Conservation (phyloP, 768 basidiomycete genomes). For the Hydnum rufescens region DNA sequence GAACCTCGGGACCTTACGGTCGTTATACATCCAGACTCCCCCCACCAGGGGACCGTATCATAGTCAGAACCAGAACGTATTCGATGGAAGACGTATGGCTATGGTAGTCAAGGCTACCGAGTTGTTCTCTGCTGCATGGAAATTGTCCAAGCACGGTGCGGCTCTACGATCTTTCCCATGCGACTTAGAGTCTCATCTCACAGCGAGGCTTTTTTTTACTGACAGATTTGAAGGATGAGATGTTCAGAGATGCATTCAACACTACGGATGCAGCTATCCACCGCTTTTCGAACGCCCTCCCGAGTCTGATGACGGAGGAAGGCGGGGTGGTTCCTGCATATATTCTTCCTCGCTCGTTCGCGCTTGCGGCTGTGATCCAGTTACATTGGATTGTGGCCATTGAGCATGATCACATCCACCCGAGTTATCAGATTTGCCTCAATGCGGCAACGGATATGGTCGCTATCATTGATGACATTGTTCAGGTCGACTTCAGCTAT, state of each 20-base stretch:
- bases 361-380: constrained; percentile 1
- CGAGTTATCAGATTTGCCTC: neutral
- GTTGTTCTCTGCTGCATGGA: neutral
- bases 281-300: neutral
- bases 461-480: neutral
- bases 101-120: neutral
- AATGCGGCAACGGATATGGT: neutral
- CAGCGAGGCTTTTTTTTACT: neutral
- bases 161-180: neutral
- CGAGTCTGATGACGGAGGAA: neutral
- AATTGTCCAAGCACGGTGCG: constrained; percentile 1
- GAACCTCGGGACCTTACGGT: neutral
- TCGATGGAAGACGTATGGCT: neutral
- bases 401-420: neutral
- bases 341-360: neutral
- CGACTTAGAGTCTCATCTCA: neutral
- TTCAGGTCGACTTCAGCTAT: neutral
- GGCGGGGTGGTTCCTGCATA: neutral
- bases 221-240: neutral
- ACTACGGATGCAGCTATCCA: neutral
- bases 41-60: too few species aligned
- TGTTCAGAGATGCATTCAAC: neutral
- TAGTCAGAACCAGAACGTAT: neutral
- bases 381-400: neutral
- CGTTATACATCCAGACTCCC: neutral